phyloP scores from a whole-genome alignment of 2,329 filamentous ascomycete genomes.

The Pseudohalonectria lignicola region DNA sequence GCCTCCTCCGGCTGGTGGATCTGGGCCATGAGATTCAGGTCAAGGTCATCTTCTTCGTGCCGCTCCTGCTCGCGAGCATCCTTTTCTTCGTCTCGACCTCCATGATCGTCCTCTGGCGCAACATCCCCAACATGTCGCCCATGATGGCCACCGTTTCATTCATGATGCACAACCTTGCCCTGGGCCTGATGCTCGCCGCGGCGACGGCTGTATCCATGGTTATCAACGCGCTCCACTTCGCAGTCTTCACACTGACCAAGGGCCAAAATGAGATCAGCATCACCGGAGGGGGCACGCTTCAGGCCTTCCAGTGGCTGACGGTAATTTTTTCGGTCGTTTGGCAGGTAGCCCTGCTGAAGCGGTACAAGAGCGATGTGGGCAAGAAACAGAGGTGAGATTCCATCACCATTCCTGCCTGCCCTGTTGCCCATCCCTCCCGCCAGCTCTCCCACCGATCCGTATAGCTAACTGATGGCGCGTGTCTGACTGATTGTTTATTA shows the following conservation, averaged over 20 bases:
- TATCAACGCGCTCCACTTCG: conserved; percentile 9
- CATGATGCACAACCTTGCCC: conserved; percentile 2
- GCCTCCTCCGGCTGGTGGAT: conserved; percentile 1
- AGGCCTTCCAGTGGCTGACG: conserved; percentile 11
- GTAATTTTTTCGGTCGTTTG: conserved; percentile 9
- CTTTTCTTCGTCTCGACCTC: conserved; percentile 16
- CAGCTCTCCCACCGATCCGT: too few relatives aligned
- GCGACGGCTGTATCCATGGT: conserved; percentile 8
- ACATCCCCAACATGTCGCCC: conserved; percentile 15
- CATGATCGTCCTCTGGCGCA: conserved; percentile 2
- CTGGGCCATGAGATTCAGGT: conserved; percentile 4
- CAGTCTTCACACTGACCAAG: conserved; percentile 4
- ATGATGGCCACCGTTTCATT: conserved; percentile 8
- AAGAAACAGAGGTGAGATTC: too few relatives aligned
- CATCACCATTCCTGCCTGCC: too few relatives aligned
- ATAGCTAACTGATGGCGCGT: too few relatives aligned
- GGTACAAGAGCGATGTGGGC: not conserved
- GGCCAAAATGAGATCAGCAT: conserved; percentile 1
- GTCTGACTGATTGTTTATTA: too few relatives aligned
- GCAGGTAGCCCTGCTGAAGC: conserved; percentile 5
- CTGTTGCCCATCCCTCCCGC: too few relatives aligned
- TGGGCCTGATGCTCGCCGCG: conserved; percentile 6
- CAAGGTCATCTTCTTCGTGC: conserved; percentile 4
- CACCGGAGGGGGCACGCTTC: conserved; percentile 8
- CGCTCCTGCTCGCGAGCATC: conserved; percentile 5